Evolutionary conservation across 768 basidiomycete species (phyloP), one percentile per base, ranked within the genome.

Genomic region (Rhodosporidiobolus sp.): DNA sequence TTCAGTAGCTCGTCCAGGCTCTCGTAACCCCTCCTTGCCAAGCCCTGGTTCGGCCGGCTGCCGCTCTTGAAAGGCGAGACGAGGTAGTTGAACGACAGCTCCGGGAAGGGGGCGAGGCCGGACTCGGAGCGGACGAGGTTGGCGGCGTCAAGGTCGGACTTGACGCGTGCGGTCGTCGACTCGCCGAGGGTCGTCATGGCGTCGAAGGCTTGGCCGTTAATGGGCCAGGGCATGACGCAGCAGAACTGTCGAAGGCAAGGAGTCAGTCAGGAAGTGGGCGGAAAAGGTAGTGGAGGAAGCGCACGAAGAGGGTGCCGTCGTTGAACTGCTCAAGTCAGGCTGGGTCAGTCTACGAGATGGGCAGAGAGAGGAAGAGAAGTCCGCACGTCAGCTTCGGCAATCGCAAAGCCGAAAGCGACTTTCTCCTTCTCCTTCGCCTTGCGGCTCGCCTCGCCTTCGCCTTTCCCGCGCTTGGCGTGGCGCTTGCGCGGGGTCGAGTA

Each of bases 141-240:
- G 14, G 38, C n/a, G 28, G 19, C 28, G 19, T 26, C 10, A 10
- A 55, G 43, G 54, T 65, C 63, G 20, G 38, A 12, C 38, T 52
- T 45, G 38, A 32, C 43, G 19, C 54, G 53, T 5, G n/a, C 28
- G 38, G 52, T 65, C 0, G 43, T 52, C 19, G 26, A 17, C 30
- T 65, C 63, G 53, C 53, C 63, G 24, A 65, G 38, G 4, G 30
- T 46, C 3, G 63, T 55, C 17, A 35, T 48, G 4, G 63, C 63
- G 38, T 65, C 63, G 63, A 65, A 65, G 3, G 63, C 52, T 30
- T 65, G 50, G 17, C 63, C 63, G 24, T 52, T 53, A 54, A 46
- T 43, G 28, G 53, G 35, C 63, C 63, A 65, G 0, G 63, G 63
- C 53, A 65, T 55, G 43, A 56, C 58, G 58, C 26, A n/a, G 58